A percentile compares a stretch with the other conserved stretches of the same genome.
Evolutionary conservation across 2,329 filamentous ascomycete species (phyloP).

Genomic region (Ramularia collo-cygni): DNA sequence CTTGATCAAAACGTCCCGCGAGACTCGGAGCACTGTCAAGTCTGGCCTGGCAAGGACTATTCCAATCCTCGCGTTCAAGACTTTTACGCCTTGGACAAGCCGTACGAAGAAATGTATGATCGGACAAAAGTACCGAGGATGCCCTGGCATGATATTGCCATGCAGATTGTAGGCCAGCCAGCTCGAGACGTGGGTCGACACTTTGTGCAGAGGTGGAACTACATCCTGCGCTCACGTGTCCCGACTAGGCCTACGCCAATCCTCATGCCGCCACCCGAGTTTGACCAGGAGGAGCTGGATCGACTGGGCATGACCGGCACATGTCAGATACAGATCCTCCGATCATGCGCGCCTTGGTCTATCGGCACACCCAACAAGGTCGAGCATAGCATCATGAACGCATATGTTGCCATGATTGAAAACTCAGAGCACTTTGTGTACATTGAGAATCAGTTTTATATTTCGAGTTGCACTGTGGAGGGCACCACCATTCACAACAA

Average conservation of each 20-base stretch:
- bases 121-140: constrained; percentile 81
- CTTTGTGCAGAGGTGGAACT: constrained; percentile 98
- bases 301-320: constrained; percentile 83
- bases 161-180: constrained; percentile 96
- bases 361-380: constrained; percentile 74
- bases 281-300: constrained; percentile 76
- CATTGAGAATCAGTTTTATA: constrained; percentile 98
- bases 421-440: constrained; percentile 96
- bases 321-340: constrained; percentile 91
- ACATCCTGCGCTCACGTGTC: constrained; percentile 84
- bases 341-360: constrained; percentile 87
- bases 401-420: constrained; percentile 90
- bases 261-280: constrained; percentile 86
- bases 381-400: constrained; percentile 92
- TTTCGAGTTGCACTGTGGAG: constrained; percentile 84
- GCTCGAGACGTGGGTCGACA: constrained; percentile 89
- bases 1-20: constrained; percentile 62
- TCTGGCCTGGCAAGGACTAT: constrained; percentile 98
- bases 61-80: constrained; percentile 94
- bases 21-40: constrained; percentile 88
- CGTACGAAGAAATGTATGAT: constrained; percentile 99
- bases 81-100: constrained; percentile 86
- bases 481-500: constrained; percentile 83
- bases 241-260: constrained; percentile 91
- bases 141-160: constrained; percentile 97